A percentile compares a stretch with the other conserved stretches of the same genome.
These are phyloP conservation scores for Citrullus amarus DNA, from an alignment of 306 rosid genomes.

Conservation along the genomic window DNA sequence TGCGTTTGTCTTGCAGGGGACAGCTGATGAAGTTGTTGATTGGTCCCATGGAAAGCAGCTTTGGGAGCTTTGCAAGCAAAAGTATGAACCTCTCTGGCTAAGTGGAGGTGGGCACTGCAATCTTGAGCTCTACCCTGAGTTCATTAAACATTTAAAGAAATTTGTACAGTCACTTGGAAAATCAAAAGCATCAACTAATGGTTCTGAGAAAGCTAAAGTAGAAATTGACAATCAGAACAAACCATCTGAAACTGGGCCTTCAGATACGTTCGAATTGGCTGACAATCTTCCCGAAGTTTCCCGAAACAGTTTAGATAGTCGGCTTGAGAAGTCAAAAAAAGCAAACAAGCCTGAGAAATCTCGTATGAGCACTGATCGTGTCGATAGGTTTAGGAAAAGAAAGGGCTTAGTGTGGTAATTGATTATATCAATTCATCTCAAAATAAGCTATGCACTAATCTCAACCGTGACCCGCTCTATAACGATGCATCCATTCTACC, in stretches of 20 bases:
- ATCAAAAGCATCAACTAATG: constrained; percentile 56
- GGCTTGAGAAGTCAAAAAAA: constrained; percentile 76
- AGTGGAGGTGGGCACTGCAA: constrained; percentile 90
- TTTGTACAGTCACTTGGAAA: constrained; percentile 74
- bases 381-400: constrained; percentile 76
- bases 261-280: constrained; percentile 36
- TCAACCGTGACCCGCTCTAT: neutral
- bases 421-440: constrained; percentile 21
- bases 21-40: constrained; percentile 91
- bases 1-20: constrained; percentile 42
- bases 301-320: constrained; percentile 97
- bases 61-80: constrained; percentile 80
- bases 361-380: constrained; percentile 93
- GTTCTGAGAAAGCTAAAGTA: constrained; percentile 25
- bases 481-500: constrained; percentile 9
- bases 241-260: constrained; percentile 46
- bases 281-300: constrained; percentile 68
- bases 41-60: constrained; percentile 85
- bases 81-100: constrained; percentile 84
- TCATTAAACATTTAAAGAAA: constrained; percentile 88
- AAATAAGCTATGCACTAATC: constrained; percentile 35
- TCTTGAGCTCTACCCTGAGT: constrained; percentile 88
- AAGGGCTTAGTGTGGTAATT: constrained; percentile 73
- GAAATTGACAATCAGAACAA: constrained; percentile 38
- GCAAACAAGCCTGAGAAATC: constrained; percentile 72